Evolutionary conservation across 2,329 filamentous ascomycete species (phyloP), one percentile per base, ranked within the genome.

Genomic region (Talaromyces rugulosus): DNA sequence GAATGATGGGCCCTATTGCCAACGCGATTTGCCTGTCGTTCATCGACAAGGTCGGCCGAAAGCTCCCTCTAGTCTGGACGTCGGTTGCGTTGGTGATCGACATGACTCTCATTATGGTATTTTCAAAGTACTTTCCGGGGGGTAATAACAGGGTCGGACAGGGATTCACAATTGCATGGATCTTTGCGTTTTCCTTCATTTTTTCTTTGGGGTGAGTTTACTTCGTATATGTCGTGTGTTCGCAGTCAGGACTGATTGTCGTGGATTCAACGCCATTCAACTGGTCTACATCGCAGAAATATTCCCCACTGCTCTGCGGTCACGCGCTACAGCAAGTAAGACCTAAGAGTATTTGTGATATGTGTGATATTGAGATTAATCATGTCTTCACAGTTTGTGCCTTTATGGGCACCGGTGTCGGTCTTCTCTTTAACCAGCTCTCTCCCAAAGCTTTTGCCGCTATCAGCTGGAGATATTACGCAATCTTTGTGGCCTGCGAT

Each of bases 401-500:
- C 40, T 58, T 58, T 36, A 58, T 58, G 34, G 56, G 56, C 3
- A 58, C 56, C 9, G 40, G 34, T 33, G 42, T 50, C 30, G 40
- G 40, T 6, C 56, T 58, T 28, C 42, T 58, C 9, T 51, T 58
- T 28, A 58, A 58, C 56, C 56, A 58, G 8, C 56, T 58, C 14
- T 58, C 56, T 8, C 71, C 70, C 0, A 68, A 74, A 34, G 72
- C 69, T 1, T 64, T 75, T 42, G 66, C 71, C 5, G 59, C 65
- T 4, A 63, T 74, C n/a, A 64, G 56, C 0, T 74, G 70, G 72
- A 71, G 69, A 59, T 75, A 69, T 66, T 74, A 73, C 58, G 63
- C 74, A 23, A 70, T 75, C 2, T 75, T 72, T 61, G 64, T 71
- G 18, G 66, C 60, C 6, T 67, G 66, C 52, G 68, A 64, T 28